phyloP scores from a whole-genome alignment of 2,329 filamentous ascomycete species.

The Nectriaceae sp. region DNA sequence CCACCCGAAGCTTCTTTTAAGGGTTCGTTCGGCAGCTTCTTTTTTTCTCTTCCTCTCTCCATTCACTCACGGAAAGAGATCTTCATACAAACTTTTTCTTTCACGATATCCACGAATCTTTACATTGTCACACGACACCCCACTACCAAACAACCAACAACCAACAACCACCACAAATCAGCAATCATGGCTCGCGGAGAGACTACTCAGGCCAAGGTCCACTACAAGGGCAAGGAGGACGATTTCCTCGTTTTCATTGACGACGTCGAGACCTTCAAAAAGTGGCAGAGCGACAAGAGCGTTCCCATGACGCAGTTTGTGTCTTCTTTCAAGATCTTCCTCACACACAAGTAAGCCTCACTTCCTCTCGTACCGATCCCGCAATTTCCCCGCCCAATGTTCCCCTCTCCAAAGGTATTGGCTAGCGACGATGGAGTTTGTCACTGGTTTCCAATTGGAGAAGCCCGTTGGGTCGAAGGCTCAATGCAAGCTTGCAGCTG shows the following conservation, averaged over 20 bases:
- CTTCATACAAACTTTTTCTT: background rate
- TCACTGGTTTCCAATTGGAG: too few relatives aligned
- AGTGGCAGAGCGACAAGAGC: slow-evolving; percentile 81
- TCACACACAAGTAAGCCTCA: slow-evolving; percentile 78
- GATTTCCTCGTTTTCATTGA: slow-evolving; percentile 64
- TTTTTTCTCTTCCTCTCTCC: slow-evolving; percentile 8
- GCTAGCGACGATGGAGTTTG: too few relatives aligned
- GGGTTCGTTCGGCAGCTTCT: slow-evolving; percentile 13
- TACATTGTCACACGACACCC: slow-evolving; percentile 9
- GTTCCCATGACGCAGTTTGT: slow-evolving; percentile 84
- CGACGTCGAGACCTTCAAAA: slow-evolving; percentile 64
- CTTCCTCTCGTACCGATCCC: slow-evolving; percentile 13
- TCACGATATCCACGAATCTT: background rate
- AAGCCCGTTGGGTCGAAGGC: too few relatives aligned
- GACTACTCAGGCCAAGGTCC: slow-evolving; percentile 71
- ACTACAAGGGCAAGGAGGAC: slow-evolving; percentile 73
- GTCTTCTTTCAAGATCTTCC: slow-evolving; percentile 84
- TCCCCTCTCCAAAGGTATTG: too few relatives aligned
- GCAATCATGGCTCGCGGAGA: slow-evolving; percentile 71
- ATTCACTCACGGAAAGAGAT: slow-evolving; percentile 7
- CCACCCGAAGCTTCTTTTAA: slow-evolving; percentile 25
- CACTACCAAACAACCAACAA: slow-evolving; percentile 9
- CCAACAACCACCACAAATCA: slow-evolving; percentile 14
- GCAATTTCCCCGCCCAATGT: background rate
- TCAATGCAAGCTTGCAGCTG: too few relatives aligned